Conservation (phyloP, 108 stramenopile genomes). For the Mediolabrus comicus region DNA sequence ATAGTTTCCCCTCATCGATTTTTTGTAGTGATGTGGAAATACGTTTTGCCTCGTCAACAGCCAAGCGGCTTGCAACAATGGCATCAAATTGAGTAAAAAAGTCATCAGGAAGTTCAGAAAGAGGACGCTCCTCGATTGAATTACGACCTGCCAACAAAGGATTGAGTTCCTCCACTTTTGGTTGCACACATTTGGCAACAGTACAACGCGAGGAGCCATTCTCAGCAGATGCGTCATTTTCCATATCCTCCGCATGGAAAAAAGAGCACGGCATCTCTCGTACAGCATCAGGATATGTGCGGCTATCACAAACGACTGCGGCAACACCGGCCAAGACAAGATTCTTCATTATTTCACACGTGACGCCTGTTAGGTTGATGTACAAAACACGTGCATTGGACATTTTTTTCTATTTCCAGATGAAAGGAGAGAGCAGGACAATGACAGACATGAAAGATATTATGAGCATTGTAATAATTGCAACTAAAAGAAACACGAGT, state of each 20-base stretch:
- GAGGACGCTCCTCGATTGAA: slow-evolving; percentile 53
- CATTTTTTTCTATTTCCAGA: slow-evolving; percentile 67
- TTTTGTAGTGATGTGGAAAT: slow-evolving; percentile 41
- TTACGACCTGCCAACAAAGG: slow-evolving; percentile 75
- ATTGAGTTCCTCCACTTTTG: slow-evolving; percentile 89
- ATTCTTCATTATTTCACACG: slow-evolving; percentile 91
- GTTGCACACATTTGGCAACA: slow-evolving; percentile 68
- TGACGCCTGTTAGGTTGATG: slow-evolving; percentile 82
- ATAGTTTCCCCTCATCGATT: slow-evolving; percentile 39
- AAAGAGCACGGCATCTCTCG: slow-evolving; percentile 52
- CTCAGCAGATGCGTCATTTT: slow-evolving; percentile 8
- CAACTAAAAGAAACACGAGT: background rate
- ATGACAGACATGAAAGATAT: too few species aligned
- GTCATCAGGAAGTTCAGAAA: slow-evolving; percentile 58
- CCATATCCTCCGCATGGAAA: slow-evolving; percentile 41
- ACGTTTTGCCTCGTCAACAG: slow-evolving; percentile 59
- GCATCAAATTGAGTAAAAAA: slow-evolving; percentile 78
- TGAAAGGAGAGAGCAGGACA: background rate
- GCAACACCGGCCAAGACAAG: slow-evolving; percentile 89
- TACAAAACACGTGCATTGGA: slow-evolving; percentile 84
- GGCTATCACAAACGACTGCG: slow-evolving; percentile 80
- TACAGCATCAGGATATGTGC: slow-evolving; percentile 60
- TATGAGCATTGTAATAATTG: background rate
- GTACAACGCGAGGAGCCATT: slow-evolving; percentile 21
- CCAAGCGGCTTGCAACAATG: slow-evolving; percentile 75